Evolutionary conservation across 768 basidiomycete species (phyloP).

Genomic region (Termitomyces sp.): DNA sequence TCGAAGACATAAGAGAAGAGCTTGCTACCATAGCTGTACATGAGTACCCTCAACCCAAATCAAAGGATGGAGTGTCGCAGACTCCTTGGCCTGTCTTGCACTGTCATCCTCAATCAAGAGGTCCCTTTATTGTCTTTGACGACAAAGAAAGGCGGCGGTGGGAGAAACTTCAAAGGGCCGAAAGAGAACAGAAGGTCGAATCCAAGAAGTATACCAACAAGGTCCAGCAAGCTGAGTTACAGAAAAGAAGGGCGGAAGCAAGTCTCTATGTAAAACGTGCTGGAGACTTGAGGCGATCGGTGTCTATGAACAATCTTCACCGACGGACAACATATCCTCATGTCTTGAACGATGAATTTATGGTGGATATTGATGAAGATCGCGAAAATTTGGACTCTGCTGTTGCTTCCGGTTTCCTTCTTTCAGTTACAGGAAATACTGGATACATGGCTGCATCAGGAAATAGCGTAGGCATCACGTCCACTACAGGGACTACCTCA

Average conservation of each 20-base stretch:
- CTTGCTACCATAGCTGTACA: slow-evolving; percentile 80
- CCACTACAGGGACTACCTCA: slow-evolving; percentile 84
- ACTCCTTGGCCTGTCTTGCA: slow-evolving; percentile 81
- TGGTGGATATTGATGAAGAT: slow-evolving; percentile 37
- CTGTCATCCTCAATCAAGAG: slow-evolving; percentile 68
- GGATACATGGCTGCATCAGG: slow-evolving; percentile 89
- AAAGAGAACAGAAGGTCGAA: slow-evolving; percentile 39
- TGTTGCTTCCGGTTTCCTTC: slow-evolving; percentile 67
- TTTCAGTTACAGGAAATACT: slow-evolving; percentile 51
- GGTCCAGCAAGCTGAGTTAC: slow-evolving; percentile 27
- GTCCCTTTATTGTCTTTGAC: slow-evolving; percentile 74
- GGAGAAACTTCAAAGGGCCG: slow-evolving; percentile 50
- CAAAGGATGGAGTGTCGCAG: slow-evolving; percentile 42
- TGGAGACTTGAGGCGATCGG: slow-evolving; percentile 65
- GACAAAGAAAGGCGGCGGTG: slow-evolving; percentile 66
- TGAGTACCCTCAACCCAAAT: slow-evolving; percentile 64
- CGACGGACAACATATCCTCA: slow-evolving; percentile 39
- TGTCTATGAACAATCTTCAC: slow-evolving; percentile 73
- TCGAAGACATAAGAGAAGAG: slow-evolving; percentile 86
- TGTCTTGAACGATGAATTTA: slow-evolving; percentile 17
- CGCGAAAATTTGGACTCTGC: slow-evolving; percentile 48
- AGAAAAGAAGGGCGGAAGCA: slow-evolving; percentile 34
- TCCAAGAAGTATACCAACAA: slow-evolving; percentile 28
- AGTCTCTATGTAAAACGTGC: slow-evolving; percentile 22
- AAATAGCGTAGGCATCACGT: slow-evolving; percentile 91